Conservation (phyloP, 2,329 filamentous ascomycete species). For the Sodiomyces alkalinus region DNA sequence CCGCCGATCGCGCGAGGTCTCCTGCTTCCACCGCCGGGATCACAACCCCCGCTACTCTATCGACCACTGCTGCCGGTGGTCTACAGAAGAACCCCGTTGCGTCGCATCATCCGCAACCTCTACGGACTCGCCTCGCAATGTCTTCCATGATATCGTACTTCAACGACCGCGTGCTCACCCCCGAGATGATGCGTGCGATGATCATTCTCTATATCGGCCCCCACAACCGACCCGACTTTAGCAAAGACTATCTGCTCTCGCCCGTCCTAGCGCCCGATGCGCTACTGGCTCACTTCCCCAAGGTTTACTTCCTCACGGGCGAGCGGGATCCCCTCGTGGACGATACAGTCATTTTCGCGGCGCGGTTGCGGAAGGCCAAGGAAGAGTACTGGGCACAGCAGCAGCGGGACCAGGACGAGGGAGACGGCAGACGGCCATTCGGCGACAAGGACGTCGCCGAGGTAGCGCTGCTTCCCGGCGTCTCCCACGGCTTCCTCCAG, state of each 20-base stretch:
- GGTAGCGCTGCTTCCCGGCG: slow-evolving; percentile 72
- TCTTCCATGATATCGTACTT: slow-evolving; percentile 98
- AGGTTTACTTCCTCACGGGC: slow-evolving; percentile 85
- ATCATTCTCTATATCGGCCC: slow-evolving; percentile 95
- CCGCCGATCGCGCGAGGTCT: too few species aligned
- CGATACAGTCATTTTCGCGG: slow-evolving; percentile 92
- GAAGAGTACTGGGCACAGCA: slow-evolving; percentile 27
- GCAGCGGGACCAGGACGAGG: slow-evolving; percentile 23
- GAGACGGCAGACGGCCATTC: slow-evolving; percentile 29
- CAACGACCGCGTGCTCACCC: slow-evolving; percentile 84
- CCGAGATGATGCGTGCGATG: slow-evolving; percentile 99
- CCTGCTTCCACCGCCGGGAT: slow-evolving; percentile 15
- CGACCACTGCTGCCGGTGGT: slow-evolving; percentile 51
- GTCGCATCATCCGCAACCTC: slow-evolving; percentile 38
- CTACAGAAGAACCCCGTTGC: slow-evolving; percentile 11
- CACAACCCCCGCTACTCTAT: slow-evolving; percentile 42
- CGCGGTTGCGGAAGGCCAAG: slow-evolving; percentile 69
- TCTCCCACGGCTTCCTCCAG: slow-evolving; percentile 87
- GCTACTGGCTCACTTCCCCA: slow-evolving; percentile 75
- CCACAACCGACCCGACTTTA: slow-evolving; percentile 84
- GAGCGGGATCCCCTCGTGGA: slow-evolving; percentile 92
- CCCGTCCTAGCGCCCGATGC: slow-evolving; percentile 79
- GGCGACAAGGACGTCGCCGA: slow-evolving; percentile 64
- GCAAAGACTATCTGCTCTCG: slow-evolving; percentile 77
- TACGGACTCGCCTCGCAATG: slow-evolving; percentile 80